phyloP scores from a whole-genome alignment of 2,329 filamentous ascomycete genomes.

The Zymoseptoria brevis region DNA sequence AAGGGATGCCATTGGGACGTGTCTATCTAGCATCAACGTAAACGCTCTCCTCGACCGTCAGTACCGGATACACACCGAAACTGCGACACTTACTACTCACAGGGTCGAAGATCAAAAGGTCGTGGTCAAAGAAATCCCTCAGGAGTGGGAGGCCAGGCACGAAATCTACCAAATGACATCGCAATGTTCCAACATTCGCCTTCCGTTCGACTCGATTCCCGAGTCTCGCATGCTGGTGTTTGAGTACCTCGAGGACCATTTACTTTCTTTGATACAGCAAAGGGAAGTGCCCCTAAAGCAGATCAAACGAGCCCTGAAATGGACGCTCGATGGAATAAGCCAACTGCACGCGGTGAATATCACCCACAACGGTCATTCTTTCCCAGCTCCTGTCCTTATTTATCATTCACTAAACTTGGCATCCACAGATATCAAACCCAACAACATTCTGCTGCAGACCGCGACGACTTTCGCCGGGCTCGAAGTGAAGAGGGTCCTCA shows the following conservation, averaged over 20 bases:
- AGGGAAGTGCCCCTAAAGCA: background rate
- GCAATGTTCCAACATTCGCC: background rate
- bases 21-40: background rate
- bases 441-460: slow-evolving; percentile 25
- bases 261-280: background rate
- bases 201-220: background rate
- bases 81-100: background rate
- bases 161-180: background rate
- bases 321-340: background rate
- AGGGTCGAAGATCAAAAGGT: background rate
- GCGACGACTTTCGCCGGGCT: slow-evolving; percentile 6
- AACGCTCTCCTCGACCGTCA: background rate
- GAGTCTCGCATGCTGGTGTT: background rate
- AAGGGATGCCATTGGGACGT: background rate
- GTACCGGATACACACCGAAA: background rate
- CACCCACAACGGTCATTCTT: background rate
- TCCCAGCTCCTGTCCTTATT: too few species aligned
- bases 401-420: background rate
- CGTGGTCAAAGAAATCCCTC: background rate
- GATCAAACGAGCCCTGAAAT: background rate
- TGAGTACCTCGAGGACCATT: background rate
- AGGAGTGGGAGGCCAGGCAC: background rate
- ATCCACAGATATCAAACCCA: slow-evolving; percentile 24
- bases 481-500: slow-evolving; percentile 17
- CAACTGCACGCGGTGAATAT: background rate